Evolutionary conservation across 345 rosid genomes (phyloP), one percentile per base, ranked within the genome.

Genomic region (Populus deltoides): DNA sequence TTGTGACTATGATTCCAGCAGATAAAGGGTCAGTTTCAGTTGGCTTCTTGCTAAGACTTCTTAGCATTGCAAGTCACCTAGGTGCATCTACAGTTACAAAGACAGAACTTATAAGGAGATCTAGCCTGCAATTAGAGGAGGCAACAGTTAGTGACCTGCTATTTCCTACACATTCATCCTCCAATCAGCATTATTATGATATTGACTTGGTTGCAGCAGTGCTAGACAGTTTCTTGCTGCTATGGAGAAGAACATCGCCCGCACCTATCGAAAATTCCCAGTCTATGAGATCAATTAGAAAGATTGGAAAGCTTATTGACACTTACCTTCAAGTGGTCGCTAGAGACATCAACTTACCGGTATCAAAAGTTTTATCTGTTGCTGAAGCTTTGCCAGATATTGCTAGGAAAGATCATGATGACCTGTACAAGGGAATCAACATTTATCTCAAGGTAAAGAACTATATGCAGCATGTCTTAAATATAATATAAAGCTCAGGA

Each of bases 371-470:
- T 22, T 85, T 87, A 20, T 85, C 90, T 79, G 82, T 97, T 51
- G 97, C 96, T 0, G 97, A 97, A 85, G 78, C 90, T 36, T 80
- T 97, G 79, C 97, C 98, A 0, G 92, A 87, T 67, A 66, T 80
- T 80, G 91, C 92, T 33, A 80, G 97, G 69, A 81, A 85, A 73
- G 83, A 87, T 74, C 98, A 97, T 71, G 96, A 97, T 81, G 92
- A 87, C 55, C 93, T 97, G 71, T 97, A 94, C 90, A 90, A 87
- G 83, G 97, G 94, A 38, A 90, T 97, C 80, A 92, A 91, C 86
- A 90, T 81, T 71, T 94, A 86, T 85, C 94, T 97, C 75, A 92
- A 94, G 97, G 99, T 92, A 86, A 53, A 72, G 7, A 55, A 18
- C 45, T n/a, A 6, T 17, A 63, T 38, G 61, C 8, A 15, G 31